Base-by-base conservation (phyloP, 2,329 filamentous ascomycete species). In the Hawksworthiomyces lignivorus region DNA sequence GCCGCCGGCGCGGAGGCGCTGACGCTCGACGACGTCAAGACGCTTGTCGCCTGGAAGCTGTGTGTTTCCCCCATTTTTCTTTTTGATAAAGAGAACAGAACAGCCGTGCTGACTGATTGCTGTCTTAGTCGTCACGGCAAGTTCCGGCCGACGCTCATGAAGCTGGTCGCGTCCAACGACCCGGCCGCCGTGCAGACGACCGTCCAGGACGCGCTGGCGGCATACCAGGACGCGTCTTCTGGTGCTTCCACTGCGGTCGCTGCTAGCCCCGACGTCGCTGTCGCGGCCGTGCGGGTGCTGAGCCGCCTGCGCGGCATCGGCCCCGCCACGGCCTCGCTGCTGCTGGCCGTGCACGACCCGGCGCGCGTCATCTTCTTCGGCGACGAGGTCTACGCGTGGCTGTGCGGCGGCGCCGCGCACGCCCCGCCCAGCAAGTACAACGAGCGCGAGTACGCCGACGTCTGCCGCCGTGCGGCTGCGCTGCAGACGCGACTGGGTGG, bases 351-450 rank as follows among this genome's bases (percentile, higher is more conserved):
- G 5, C 73, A 79, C 49, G 71, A 79, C 46, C 72, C 80, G 0
- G 59, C 66, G 1, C 61, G 63, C 11, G 68, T 80, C 36, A 72
- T 84, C 2, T 90, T 90, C 67, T 90, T 90, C 62, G 84, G 80
- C 3, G 87, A 94, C 54, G 86, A 92, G 60, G 70, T 81, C 4
- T 90, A 80, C 55, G 73, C 80, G 50, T 90, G 84, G 84, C 62
- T 83, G 6, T 75, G 75, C 53, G 75, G 73, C 55, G 58, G 61
- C n/a, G 69, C 69, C 0, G 62, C 64, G 30, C 70, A 64, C 41
- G 61, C 54, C 5, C n/a, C 26, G 0, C 60, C 65, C 19, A 80
- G 87, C 57, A 84, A 80, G 60, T 92, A 92, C 60, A 82, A 70
- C 31, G 59, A 63, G 17, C 79, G 78, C 50, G 84, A 89, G 61